Evolutionary conservation across 163 green algal species (phyloP).

Genomic region (Prototheca cutis): DNA sequence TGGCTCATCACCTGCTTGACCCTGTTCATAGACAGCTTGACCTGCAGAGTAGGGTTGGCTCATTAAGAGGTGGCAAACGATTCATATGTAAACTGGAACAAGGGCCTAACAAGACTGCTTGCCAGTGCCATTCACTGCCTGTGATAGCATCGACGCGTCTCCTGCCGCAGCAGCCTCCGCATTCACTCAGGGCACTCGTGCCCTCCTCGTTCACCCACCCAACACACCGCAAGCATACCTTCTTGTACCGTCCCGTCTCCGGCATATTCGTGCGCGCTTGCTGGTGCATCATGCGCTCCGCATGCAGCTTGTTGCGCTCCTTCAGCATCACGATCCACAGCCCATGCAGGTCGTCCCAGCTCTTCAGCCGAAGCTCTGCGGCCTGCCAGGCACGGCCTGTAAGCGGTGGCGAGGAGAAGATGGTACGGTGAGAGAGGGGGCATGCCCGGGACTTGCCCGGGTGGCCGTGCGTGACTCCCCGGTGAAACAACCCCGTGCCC

Average conservation of each 20-base stretch:
- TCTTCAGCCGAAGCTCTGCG: constrained; percentile 76
- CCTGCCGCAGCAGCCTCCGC: too few species aligned
- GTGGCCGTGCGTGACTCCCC: not conserved
- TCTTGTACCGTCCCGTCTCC: constrained; percentile 41
- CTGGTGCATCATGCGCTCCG: constrained; percentile 50
- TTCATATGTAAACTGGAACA: too few species aligned
- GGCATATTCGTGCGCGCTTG: constrained; percentile 28
- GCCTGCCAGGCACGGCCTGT: constrained; percentile 67
- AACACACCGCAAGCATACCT: constrained; percentile 27
- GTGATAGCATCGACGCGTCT: too few species aligned
- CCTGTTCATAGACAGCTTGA: constrained; percentile 46
- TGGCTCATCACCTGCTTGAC: constrained; percentile 62
- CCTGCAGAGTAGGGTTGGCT: too few species aligned
- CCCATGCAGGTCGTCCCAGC: constrained; percentile 86
- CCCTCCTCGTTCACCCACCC: too few species aligned
- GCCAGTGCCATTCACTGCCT: too few species aligned
- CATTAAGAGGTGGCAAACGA: too few species aligned
- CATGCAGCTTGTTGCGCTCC: constrained; percentile 79
- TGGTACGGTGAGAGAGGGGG: not conserved
- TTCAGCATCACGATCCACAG: constrained; percentile 89
- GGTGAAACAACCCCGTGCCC: not conserved
- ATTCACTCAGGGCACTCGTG: too few species aligned
- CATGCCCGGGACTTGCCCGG: not conserved
- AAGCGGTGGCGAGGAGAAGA: not conserved
- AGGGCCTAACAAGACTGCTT: too few species aligned